Base-by-base conservation (phyloP, 441 rosid species). In the Omphalea diandra region DNA sequence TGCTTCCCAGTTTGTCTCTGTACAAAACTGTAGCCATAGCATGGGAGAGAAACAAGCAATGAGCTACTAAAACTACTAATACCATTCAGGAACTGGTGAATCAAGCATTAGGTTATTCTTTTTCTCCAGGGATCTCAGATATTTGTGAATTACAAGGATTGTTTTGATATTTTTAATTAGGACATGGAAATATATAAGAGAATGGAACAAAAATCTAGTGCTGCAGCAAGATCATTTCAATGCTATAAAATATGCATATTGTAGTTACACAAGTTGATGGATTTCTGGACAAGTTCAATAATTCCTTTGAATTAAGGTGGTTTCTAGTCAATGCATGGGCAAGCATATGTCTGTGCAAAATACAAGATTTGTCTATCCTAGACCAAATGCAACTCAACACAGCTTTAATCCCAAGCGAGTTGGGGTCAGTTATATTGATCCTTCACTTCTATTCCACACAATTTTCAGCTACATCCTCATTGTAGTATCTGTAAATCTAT, bases 1-100 rank as follows among this genome's bases (percentile, higher is more conserved):
- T 40, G 7, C 7, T 24, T 72, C 57, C 65, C 15, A 14, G 40
- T 54, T 33, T 43, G 9, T 71, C 49, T 31, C n/a, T 26, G 5
- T 27, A 29, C 35, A n/a, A 62, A 64, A 64, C 26, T 70, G 38
- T 31, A 14, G 41, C 60, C 31, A 38, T 61, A 55, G 49, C 44
- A 70, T 35, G 49, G n/a, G n/a, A 36, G 20, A 5, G 52, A n/a
- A 33, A 35, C 41, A 46, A 43, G 32, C 32, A 14, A 59, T 20
- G 14, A 41, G 27, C 8, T 9, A 27, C 22, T 49, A 18, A 26
- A 67, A 38, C 22, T 15, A 26, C 62, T 66, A 18, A 7, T 24
- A 14, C 26, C 8, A 14, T 29, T 35, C 18, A 0, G 22, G 32
- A 1, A 26, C 14, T 69, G 47, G 56, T 47, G 57, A 59, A 69